These are phyloP conservation scores for Fusarium sp. DNA, from an alignment of 2,329 filamentous ascomycete species.

Conservation along the genomic window DNA sequence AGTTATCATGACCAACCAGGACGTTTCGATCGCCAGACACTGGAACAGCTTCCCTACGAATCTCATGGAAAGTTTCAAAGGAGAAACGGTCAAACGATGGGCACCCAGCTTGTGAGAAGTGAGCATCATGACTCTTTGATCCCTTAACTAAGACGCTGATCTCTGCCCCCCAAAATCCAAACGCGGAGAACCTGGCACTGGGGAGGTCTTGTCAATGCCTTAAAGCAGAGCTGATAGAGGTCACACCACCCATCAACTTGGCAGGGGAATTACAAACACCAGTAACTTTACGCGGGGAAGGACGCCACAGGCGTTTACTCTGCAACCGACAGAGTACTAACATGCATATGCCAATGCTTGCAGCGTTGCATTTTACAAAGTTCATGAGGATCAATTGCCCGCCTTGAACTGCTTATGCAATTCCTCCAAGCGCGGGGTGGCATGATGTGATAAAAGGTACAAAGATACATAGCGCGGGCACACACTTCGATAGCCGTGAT, in stretches of 20 bases:
- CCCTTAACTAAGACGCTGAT: constrained; percentile 16
- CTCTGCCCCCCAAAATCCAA: constrained; percentile 10
- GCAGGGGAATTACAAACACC: constrained; percentile 36
- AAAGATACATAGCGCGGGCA: not conserved
- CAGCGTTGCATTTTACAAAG: constrained; percentile 23
- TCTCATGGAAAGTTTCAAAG: not conserved
- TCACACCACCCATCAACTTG: constrained; percentile 37
- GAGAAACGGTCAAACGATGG: not conserved
- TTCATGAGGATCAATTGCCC: constrained; percentile 2
- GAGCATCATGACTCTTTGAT: constrained; percentile 30
- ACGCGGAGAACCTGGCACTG: constrained; percentile 16
- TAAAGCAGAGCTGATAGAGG: constrained; percentile 15
- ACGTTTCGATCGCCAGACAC: constrained; percentile 25
- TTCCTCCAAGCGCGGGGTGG: not conserved
- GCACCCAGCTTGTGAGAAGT: constrained; percentile 16
- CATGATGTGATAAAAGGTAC: not conserved
- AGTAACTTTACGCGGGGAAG: constrained; percentile 27
- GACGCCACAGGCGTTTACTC: constrained; percentile 23
- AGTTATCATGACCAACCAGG: constrained; percentile 19
- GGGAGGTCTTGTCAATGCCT: constrained; percentile 13
- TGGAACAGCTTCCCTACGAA: not conserved
- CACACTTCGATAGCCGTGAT: not conserved
- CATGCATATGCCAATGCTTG: constrained; percentile 22
- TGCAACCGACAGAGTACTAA: constrained; percentile 9
- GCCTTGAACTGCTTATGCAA: not conserved